Percentiles rank a stretch among this genome's conserved stretches.
These are phyloP conservation scores for Oidium heveae DNA, from an alignment of 2,329 filamentous ascomycete species.

Conservation along the genomic window DNA sequence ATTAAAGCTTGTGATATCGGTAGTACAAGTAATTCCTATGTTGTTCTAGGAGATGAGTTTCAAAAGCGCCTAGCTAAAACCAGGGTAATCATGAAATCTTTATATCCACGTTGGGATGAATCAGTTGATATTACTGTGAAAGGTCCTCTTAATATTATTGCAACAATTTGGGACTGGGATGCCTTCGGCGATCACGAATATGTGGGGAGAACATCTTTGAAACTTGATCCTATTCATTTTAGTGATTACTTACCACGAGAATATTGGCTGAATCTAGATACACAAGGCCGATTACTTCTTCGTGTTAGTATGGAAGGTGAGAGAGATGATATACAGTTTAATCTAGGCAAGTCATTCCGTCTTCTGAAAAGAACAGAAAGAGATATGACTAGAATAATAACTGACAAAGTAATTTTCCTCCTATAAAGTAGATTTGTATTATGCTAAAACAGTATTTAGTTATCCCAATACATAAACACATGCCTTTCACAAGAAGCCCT, in stretches of 20 bases:
- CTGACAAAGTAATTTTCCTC: conserved; percentile 50
- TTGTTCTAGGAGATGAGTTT: conserved; percentile 90
- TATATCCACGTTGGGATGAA: conserved; percentile 95
- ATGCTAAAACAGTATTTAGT: conserved; percentile 20
- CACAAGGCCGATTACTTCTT: conserved; percentile 69
- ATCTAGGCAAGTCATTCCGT: conserved; percentile 91
- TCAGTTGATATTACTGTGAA: conserved; percentile 87
- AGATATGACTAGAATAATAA: conserved; percentile 95
- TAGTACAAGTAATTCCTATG: conserved; percentile 84
- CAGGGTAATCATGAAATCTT: conserved; percentile 64
- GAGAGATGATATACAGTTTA: conserved; percentile 92
- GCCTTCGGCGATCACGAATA: conserved; percentile 94
- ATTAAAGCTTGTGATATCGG: conserved; percentile 94
- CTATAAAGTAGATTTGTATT: background rate
- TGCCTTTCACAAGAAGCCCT: conserved; percentile 68
- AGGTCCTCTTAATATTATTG: conserved; percentile 78
- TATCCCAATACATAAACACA: conserved; percentile 77
- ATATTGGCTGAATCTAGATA: conserved; percentile 94
- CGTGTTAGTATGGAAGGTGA: conserved; percentile 97
- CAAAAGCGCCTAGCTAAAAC: conserved; percentile 93
- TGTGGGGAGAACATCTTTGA: conserved; percentile 85
- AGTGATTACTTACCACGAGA: conserved; percentile 86
- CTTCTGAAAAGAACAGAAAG: conserved; percentile 85
- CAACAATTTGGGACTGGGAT: conserved; percentile 96
- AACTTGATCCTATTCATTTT: conserved; percentile 94